Base-by-base conservation (phyloP, 1,284 basidiomycete species). In the Mycena citricolor region DNA sequence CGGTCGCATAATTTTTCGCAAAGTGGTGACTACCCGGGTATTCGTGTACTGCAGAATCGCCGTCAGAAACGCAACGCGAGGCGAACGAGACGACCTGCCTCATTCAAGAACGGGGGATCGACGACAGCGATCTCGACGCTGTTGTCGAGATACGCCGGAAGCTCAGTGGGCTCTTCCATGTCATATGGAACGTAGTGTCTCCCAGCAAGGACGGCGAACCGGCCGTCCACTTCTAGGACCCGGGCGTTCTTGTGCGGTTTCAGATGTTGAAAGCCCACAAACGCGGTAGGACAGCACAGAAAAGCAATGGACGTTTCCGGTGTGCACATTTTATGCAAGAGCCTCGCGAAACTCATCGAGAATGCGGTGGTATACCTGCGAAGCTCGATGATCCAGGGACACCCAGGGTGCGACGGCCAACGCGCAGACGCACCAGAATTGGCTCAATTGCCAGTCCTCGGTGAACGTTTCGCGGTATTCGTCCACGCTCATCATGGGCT, bases 361-460 rank as follows among this genome's bases (percentile, higher is more conserved):
- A 67, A 71, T 14, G 56, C 32, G 6, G 67, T 68, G 8, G 64
- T 60, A 43, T 73, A 73, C 70, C 70, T 73, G 50, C 19, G 45
- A 35, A 24, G 30, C 32, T 28, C 19, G 34, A 34, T 42, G 17
- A 46, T 44, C 33, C 31, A 42, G 26, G 23, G 30, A 31, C 40
- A 25, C 31, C n/a, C 32, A 31, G 20, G 34, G 24, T 13, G 32
- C 16, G 32, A 22, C 26, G 35, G 25, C 14, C 36, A 19, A 10
- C 16, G 22, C n/a, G 13, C 35, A 37, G 28, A 62, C 70, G 63
- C 57, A 71, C 70, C 71, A 72, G 44, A 72, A 73, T 56, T 73
- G 70, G 52, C 69, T 71, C 28, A 72, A 61, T 54, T 73, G 70
- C 71, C 70, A 73, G 56, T 73, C 69, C 58, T 72, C 71, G 16